Conservation (phyloP, 2,329 filamentous ascomycete genomes). For the Verticillium longisporum region DNA sequence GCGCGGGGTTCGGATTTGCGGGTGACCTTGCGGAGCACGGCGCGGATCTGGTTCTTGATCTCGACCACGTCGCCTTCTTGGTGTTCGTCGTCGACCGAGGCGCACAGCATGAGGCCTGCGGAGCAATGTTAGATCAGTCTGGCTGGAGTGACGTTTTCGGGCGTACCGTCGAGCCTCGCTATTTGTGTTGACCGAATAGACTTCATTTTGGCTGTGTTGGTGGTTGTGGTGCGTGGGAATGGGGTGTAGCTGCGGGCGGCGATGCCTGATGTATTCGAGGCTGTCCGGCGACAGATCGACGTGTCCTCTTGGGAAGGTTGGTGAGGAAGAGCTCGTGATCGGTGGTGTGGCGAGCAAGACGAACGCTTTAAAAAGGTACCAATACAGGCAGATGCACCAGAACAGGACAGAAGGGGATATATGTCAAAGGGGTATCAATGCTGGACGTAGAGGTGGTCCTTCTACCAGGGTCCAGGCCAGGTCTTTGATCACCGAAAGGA, state of each 20-base stretch:
- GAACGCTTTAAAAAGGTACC: background rate
- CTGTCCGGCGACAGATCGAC: background rate
- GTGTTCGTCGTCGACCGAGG: constrained; percentile 87
- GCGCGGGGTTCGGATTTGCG: constrained; percentile 87
- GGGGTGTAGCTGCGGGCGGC: background rate
- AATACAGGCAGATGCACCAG: background rate
- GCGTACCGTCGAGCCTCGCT: constrained; percentile 77
- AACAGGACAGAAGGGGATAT: background rate
- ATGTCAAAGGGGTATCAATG: background rate
- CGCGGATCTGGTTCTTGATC: constrained; percentile 84
- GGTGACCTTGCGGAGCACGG: constrained; percentile 81
- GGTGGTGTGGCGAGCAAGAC: background rate
- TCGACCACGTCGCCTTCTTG: constrained; percentile 73
- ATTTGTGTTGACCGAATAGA: constrained; percentile 85
- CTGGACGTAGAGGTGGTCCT: background rate
- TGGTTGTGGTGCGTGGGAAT: background rate
- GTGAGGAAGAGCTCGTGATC: background rate
- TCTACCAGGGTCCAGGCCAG: background rate
- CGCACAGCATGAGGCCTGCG: constrained; percentile 85
- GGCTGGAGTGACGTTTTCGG: constrained; percentile 4
- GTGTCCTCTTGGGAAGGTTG: background rate
- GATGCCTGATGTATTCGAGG: background rate
- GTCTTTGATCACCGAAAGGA: background rate
- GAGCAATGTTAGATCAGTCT: constrained; percentile 11
- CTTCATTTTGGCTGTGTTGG: constrained; percentile 41